phyloP scores from a whole-genome alignment of 2,329 filamentous ascomycete genomes.

The Hymenotorrendiella dingleyae region DNA sequence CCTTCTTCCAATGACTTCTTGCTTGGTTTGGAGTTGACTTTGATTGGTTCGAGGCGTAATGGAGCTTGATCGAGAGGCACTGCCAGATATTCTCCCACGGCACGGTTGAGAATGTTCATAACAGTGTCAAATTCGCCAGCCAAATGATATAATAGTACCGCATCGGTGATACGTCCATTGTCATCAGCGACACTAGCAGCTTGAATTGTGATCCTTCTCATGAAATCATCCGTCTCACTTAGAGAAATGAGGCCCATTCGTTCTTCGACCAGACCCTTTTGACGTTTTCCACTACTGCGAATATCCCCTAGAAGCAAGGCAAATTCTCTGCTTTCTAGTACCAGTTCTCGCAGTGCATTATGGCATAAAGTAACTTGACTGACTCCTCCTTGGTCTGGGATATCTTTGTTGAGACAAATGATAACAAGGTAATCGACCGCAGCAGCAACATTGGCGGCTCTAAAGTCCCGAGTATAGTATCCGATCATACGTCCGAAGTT shows the following conservation, averaged over 20 bases:
- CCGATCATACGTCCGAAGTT: conserved; percentile 93
- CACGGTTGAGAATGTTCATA: conserved; percentile 81
- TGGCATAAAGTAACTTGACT: conserved; percentile 81
- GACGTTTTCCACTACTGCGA: conserved; percentile 74
- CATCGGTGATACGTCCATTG: conserved; percentile 87
- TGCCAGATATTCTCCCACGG: conserved; percentile 82
- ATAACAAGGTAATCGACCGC: conserved; percentile 90
- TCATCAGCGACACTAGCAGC: conserved; percentile 91
- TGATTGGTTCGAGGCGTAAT: conserved; percentile 57
- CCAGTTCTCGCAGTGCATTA: conserved; percentile 86
- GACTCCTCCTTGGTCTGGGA: conserved; percentile 66
- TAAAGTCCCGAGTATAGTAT: conserved; percentile 94
- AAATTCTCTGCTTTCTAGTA: conserved; percentile 95
- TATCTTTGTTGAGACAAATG: conserved; percentile 85
- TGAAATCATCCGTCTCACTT: conserved; percentile 72
- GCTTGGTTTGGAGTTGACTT: conserved; percentile 25
- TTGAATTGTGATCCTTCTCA: conserved; percentile 87
- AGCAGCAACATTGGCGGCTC: conserved; percentile 79
- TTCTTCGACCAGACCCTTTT: conserved; percentile 81
- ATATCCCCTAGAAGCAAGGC: conserved; percentile 91
- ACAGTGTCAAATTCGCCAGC: conserved; percentile 94
- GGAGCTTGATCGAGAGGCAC: conserved; percentile 79
- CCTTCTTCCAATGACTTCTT: conserved; percentile 23
- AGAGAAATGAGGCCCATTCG: conserved; percentile 77
- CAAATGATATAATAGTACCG: conserved; percentile 88